Evolutionary conservation across 768 basidiomycete species (phyloP), one percentile per base, ranked within the genome.

Genomic region (Suillus plorans): DNA sequence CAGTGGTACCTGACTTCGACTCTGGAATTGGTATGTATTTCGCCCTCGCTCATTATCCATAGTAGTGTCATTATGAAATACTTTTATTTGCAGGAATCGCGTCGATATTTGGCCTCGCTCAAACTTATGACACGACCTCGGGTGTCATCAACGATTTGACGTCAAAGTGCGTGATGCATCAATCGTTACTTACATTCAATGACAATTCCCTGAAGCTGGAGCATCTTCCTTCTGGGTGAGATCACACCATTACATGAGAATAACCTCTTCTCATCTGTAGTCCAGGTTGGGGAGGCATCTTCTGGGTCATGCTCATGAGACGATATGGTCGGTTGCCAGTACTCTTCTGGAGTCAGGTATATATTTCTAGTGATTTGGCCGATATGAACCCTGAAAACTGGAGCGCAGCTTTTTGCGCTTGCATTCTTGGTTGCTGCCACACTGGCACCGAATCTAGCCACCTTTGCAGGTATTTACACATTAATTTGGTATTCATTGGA

Each of bases 1-100:
- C 85, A 0, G 80, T 85, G 44, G 76, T 85, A 5, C 85, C 85
- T 6, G 85, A 86, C 64, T 86, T 86, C 65, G 77, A 81, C 63
- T 85, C 85, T 2, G 84, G 79, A 0, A 80, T 83, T 25, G 85
- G 85, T 82, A 10, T 14, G 74, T 4, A 53, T 53, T 53, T 31
- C 9, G 28, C 52, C 28, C 52, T 53, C 16, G 25, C 49, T 16
- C 3, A 8, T 10, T 18, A 52, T 9, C 16, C 28, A 18, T 9
- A 12, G 9, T 53, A 9, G 28, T 18, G 28, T 18, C 52, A 18
- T 28, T 18, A 0, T 31, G 52, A 53, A 10, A 53, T 28, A 14
- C 13, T 7, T 25, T 16, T 50, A 8, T 22, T n/a, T 31, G 10
- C 61, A 83, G 82, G 83, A 64, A 86, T 86, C 61, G 85, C 85